Evolutionary conservation across 1,139 yeast species (phyloP).

Genomic region (Magnusiomyces fungicola): DNA sequence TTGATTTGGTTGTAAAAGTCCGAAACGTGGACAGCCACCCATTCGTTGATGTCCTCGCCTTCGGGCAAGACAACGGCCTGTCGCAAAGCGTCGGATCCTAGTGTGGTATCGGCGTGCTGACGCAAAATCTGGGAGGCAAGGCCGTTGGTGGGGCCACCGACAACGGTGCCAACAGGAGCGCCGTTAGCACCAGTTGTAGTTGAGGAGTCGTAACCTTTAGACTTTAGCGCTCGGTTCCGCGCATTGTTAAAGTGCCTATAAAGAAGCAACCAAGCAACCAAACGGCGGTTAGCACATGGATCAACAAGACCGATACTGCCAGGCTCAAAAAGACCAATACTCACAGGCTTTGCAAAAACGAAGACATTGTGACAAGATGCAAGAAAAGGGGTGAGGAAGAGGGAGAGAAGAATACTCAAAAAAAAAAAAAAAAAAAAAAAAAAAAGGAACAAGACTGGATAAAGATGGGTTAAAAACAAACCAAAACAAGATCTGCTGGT

Average conservation of each 20-base stretch:
- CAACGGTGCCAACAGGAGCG: not conserved
- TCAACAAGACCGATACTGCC: not conserved
- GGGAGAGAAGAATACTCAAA: not conserved
- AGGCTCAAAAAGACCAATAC: not conserved
- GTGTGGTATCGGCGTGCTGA: constrained; percentile 85
- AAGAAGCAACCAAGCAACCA: not conserved
- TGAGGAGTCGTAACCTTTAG: not conserved
- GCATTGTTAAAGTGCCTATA: not conserved
- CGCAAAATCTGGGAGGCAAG: constrained; percentile 36
- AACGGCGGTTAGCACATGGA: not conserved
- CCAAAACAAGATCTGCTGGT: not conserved
- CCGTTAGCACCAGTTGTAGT: not conserved
- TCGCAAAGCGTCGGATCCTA: constrained; percentile 84
- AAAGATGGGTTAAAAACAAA: not conserved
- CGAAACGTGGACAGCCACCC: constrained; percentile 84
- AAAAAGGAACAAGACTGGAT: not conserved
- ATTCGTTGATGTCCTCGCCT: constrained; percentile 87
- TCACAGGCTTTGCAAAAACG: constrained; percentile 3
- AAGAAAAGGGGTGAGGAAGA: not conserved
- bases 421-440: not conserved
- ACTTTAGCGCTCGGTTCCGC: not conserved
- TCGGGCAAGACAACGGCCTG: constrained; percentile 92
- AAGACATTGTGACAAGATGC: not conserved
- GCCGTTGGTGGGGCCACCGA: constrained; percentile 18
- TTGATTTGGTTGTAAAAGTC: constrained; percentile 88